A percentile compares a stretch with the other conserved stretches of the same genome.
Conservation (phyloP, 108 stramenopile species). For the Conticribra weissflogii region DNA sequence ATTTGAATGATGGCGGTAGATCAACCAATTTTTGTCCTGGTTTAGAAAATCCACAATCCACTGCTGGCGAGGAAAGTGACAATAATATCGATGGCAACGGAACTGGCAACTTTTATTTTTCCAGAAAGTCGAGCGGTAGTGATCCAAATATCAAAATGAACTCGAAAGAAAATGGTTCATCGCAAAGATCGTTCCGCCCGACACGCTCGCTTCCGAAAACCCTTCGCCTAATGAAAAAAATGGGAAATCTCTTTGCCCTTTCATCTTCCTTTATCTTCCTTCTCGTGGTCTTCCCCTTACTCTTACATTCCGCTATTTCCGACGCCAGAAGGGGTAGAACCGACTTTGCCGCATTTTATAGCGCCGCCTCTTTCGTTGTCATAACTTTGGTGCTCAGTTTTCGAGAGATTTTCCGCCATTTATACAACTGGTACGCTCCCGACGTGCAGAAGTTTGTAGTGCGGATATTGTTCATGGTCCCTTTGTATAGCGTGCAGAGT, state of each 20-base stretch:
- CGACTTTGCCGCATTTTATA: conserved; percentile 79
- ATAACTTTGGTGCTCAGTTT: conserved; percentile 76
- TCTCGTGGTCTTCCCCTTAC: conserved; percentile 40
- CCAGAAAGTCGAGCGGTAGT: too few relatives aligned
- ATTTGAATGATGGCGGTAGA: background rate
- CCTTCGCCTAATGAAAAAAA: conserved; percentile 31
- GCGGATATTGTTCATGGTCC: conserved; percentile 85
- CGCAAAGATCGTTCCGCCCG: conserved; percentile 8
- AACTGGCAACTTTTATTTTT: too few relatives aligned
- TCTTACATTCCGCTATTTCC: conserved; percentile 34
- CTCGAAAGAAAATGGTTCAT: too few relatives aligned
- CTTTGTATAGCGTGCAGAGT: conserved; percentile 68
- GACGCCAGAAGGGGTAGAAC: conserved; percentile 35
- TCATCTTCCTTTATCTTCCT: conserved; percentile 46
- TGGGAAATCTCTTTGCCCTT: conserved; percentile 12
- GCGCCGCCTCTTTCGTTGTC: conserved; percentile 77
- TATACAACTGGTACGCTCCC: conserved; percentile 58
- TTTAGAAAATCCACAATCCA: too few relatives aligned
- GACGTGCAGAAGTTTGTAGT: conserved; percentile 82
- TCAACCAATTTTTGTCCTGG: background rate
- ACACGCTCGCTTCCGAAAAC: conserved; percentile 19
- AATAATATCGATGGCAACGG: too few relatives aligned
- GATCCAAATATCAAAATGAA: too few relatives aligned
- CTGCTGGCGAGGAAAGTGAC: too few relatives aligned
- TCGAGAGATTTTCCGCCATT: conserved; percentile 74